Conservation (phyloP, 495 filamentous ascomycete genomes). For the Penicillium crystallinum region DNA sequence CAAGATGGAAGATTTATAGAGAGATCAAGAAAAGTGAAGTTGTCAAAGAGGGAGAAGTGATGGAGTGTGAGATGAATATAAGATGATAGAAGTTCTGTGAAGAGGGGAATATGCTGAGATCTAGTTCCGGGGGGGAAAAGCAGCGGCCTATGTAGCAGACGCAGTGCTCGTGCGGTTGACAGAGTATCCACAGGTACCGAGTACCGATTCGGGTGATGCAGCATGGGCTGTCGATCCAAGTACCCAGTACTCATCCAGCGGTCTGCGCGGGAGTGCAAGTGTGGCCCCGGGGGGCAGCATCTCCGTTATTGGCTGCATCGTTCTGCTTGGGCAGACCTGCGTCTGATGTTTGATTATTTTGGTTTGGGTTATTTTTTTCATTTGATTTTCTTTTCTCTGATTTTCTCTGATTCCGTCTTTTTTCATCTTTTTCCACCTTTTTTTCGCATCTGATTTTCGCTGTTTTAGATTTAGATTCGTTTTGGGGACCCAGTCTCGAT, state of each 20-base stretch:
- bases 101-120: constrained; percentile 7
- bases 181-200: constrained; percentile 7
- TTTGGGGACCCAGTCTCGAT: background rate
- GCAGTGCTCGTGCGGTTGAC: constrained; percentile 12
- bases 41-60: constrained; percentile 8
- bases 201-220: constrained; percentile 9
- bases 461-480: background rate
- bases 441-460: no score
- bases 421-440: no score
- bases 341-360: constrained; percentile 13
- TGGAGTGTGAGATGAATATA: constrained; percentile 23
- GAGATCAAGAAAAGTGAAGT: constrained; percentile 21
- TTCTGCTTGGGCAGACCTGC: constrained; percentile 47
- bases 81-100: constrained; percentile 10
- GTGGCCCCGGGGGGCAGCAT: constrained; percentile 12
- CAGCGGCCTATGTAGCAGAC: constrained; percentile 25
- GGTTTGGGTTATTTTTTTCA: background rate
- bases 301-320: constrained; percentile 43
- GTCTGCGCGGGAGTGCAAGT: constrained; percentile 33
- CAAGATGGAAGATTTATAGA: constrained; percentile 17
- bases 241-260: constrained; percentile 23
- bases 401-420: background rate
- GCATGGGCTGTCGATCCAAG: constrained; percentile 10
- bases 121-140: constrained; percentile 18
- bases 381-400: constrained; percentile 2